These are phyloP conservation scores for Chamaenerion angustifolium DNA, from an alignment of 345 rosid genomes.

Conservation along the genomic window DNA sequence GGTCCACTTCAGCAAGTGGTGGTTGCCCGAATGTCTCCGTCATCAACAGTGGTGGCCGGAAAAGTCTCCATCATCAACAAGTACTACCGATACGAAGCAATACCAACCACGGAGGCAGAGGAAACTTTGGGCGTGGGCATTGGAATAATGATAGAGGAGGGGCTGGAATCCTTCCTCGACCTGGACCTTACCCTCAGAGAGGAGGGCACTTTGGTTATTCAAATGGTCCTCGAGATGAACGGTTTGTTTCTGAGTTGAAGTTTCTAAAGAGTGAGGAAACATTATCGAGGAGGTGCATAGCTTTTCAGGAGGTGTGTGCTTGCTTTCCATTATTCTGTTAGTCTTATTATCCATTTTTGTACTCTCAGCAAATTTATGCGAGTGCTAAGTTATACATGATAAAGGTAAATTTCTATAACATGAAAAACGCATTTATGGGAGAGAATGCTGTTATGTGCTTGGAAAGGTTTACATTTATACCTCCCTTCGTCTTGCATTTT, in stretches of 20 bases:
- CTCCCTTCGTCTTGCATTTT: no score
- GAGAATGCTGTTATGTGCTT: no score
- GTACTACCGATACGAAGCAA: slow-evolving; percentile 57
- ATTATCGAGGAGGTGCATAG: slow-evolving; percentile 56
- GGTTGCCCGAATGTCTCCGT: no score
- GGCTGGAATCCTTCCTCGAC: slow-evolving; percentile 78
- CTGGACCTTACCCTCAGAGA: slow-evolving; percentile 64
- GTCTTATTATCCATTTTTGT: not conserved
- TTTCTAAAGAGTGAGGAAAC: slow-evolving; percentile 83
- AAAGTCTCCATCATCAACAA: no score
- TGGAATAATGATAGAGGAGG: slow-evolving; percentile 77
- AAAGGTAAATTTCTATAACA: no score
- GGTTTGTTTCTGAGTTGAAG: slow-evolving; percentile 80
- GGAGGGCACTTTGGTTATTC: slow-evolving; percentile 50
- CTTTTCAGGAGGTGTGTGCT: slow-evolving; percentile 66
- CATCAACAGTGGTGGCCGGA: no score
- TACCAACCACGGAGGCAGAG: slow-evolving; percentile 46
- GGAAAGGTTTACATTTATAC: no score
- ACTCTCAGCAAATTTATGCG: not conserved
- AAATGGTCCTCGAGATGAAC: slow-evolving; percentile 73
- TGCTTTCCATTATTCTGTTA: not conserved
- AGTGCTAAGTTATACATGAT: no score
- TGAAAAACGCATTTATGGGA: no score
- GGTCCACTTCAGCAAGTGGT: no score
- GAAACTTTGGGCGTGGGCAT: slow-evolving; percentile 67